Base-by-base conservation (phyloP, 805 yeast genomes). In the Schizosaccharomyces octosporus region DNA sequence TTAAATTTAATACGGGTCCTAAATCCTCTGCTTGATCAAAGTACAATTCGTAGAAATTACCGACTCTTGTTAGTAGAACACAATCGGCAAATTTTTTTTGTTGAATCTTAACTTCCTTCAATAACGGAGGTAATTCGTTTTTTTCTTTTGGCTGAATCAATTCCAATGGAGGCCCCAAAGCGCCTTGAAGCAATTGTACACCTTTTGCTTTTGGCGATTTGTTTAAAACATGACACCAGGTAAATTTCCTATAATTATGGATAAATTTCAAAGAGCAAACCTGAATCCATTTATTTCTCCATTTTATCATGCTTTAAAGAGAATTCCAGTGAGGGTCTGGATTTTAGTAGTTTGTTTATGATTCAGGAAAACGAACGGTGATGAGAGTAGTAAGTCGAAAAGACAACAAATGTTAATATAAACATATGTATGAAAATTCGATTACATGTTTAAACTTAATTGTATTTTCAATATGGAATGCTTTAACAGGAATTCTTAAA, bases 31-130 rank as follows among this genome's bases (percentile, higher is more conserved):
- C 97, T 64, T 88, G 95, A 61, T 89, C 89, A 67, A 85, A 87
- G 68, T 93, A 93, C 3, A 90, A 72, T 72, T 87, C 95, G 66
- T 85, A 87, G 70, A 87, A 87, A 27, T 88, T 80, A 0, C 95
- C 97, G 45, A 88, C 89, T 66, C 87, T 94, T 0, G 88, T 82
- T 48, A 83, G 67, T 0, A 85, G 82, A 0, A 84, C 82, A 64
- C 81, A 76, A 3, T 73, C 78, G 9, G 77, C 75, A 15, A 51
- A 51, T 17, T 29, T 51, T 13, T 51, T 29, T 51, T 51, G 57
- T 29, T 51, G 57, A 21, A 27, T 11, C 7, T 29, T 21, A 29
- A 51, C 57, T 51, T 29, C 57, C n/a, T 29, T 21, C 6, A 51
- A 29, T 19, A 51, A 17, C 1, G 57, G 57, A 51, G 57, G 57